These are phyloP conservation scores for Castanopsis chinensis DNA, from an alignment of 306 rosid species.

Conservation along the genomic window DNA sequence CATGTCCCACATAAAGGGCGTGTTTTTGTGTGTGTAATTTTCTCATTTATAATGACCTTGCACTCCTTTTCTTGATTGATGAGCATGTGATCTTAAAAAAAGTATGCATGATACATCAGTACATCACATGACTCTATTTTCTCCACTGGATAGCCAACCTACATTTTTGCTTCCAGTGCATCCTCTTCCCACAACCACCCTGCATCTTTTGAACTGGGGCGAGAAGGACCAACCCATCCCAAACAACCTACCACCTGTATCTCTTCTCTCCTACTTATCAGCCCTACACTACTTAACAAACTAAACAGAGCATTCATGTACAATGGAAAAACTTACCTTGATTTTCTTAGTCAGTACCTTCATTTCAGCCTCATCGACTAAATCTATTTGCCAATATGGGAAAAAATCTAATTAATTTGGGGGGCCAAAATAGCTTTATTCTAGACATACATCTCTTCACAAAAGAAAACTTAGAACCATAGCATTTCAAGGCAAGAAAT, in stretches of 20 bases:
- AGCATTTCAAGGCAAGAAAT: conserved; percentile 10
- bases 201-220: not conserved
- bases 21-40: not conserved
- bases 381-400: conserved; percentile 66
- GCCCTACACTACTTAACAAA: not conserved
- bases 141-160: no score
- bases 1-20: not conserved
- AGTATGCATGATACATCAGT: no score
- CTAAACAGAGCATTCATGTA: not conserved
- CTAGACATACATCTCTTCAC: no score
- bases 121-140: no score
- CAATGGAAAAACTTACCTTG: conserved; percentile 45
- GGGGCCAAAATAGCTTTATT: not conserved
- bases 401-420: conserved; percentile 4
- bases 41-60: no score
- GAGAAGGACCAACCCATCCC: not conserved
- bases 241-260: not conserved
- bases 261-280: not conserved
- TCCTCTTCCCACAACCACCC: not conserved
- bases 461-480: not conserved
- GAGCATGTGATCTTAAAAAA: no score
- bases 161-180: not conserved
- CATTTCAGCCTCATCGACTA: conserved; percentile 67
- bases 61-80: no score
- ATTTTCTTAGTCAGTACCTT: conserved; percentile 54